A percentile compares a stretch with the other conserved stretches of the same genome.
phyloP scores from a whole-genome alignment of 768 basidiomycete species.

The Lactifluus echinatus region DNA sequence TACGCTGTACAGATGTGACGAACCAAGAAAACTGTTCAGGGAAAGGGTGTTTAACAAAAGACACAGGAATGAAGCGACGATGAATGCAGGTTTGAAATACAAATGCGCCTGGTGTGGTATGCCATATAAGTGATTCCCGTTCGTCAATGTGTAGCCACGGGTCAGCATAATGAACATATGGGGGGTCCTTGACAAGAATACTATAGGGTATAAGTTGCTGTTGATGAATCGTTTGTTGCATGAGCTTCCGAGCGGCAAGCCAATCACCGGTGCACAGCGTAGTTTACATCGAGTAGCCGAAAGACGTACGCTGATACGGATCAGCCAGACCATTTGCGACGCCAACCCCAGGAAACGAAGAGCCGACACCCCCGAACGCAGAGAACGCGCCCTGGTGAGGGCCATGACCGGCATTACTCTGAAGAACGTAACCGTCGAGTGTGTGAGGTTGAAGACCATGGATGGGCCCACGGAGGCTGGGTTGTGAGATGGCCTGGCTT shows the following conservation, averaged over 20 bases:
- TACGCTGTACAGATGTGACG: conserved; percentile 30
- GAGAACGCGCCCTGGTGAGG: conserved; percentile 51
- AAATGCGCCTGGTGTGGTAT: conserved; percentile 32
- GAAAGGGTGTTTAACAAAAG: conserved; percentile 23
- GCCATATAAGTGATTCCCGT: conserved; percentile 28
- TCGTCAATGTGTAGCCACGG: conserved; percentile 19
- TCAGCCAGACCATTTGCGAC: conserved; percentile 51
- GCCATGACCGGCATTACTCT: conserved; percentile 61
- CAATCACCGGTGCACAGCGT: conserved; percentile 3
- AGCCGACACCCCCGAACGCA: conserved; percentile 43
- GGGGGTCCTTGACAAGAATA: conserved; percentile 17
- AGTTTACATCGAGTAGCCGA: conserved; percentile 73
- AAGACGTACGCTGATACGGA: conserved; percentile 67
- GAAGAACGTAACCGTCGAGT: conserved; percentile 77
- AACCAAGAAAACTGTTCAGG: conserved; percentile 26
- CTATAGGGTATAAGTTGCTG: conserved; percentile 22
- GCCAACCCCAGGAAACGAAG: conserved; percentile 38
- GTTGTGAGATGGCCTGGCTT: conserved; percentile 35
- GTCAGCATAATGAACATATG: conserved; percentile 24
- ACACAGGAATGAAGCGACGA: conserved; percentile 27
- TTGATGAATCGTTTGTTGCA: conserved; percentile 8
- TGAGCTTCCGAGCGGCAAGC: conserved; percentile 8
- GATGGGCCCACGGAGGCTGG: conserved; percentile 33
- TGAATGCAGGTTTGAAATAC: conserved; percentile 31
- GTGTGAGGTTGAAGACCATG: conserved; percentile 59